Evolutionary conservation across 2,329 filamentous ascomycete genomes (phyloP).

Genomic region (Calonectria ilicicola): DNA sequence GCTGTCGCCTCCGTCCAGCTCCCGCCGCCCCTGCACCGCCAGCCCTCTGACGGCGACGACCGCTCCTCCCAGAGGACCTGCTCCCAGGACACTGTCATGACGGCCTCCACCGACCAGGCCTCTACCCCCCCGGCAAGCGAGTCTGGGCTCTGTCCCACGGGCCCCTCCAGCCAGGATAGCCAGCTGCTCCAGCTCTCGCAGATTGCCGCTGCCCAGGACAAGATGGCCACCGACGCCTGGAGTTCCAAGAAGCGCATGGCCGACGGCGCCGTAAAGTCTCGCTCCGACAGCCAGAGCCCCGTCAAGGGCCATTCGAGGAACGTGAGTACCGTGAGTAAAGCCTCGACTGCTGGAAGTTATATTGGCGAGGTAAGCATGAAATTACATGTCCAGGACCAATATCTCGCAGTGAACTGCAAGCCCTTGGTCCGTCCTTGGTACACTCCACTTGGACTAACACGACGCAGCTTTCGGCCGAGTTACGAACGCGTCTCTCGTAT

Average conservation of each 20-base stretch:
- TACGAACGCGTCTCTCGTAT: conserved; percentile 88
- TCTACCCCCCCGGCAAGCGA: conserved; percentile 42
- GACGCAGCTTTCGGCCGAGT: conserved; percentile 77
- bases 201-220: conserved; percentile 66
- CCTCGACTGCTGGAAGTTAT: conserved; percentile 72
- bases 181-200: conserved; percentile 70
- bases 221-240: conserved; percentile 53
- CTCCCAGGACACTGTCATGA: conserved; percentile 41
- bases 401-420: not conserved
- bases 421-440: not conserved
- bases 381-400: conserved; percentile 29
- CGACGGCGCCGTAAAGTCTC: conserved; percentile 77
- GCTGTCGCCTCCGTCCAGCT: conserved; percentile 26
- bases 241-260: conserved; percentile 79
- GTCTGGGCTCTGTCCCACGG: conserved; percentile 34
- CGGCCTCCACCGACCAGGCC: conserved; percentile 37
- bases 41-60: conserved; percentile 39
- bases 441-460: conserved; percentile 29
- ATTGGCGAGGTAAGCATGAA: conserved; percentile 79
- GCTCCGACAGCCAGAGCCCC: conserved; percentile 57
- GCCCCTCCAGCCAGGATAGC: conserved; percentile 60
- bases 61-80: conserved; percentile 39
- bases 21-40: conserved; percentile 27
- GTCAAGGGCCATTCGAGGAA: conserved; percentile 75
- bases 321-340: conserved; percentile 74